A percentile compares a stretch with the other conserved stretches of the same genome.
These are phyloP conservation scores for Aspergillus arachidicola DNA, from an alignment of 2,329 filamentous ascomycete genomes.

Conservation along the genomic window DNA sequence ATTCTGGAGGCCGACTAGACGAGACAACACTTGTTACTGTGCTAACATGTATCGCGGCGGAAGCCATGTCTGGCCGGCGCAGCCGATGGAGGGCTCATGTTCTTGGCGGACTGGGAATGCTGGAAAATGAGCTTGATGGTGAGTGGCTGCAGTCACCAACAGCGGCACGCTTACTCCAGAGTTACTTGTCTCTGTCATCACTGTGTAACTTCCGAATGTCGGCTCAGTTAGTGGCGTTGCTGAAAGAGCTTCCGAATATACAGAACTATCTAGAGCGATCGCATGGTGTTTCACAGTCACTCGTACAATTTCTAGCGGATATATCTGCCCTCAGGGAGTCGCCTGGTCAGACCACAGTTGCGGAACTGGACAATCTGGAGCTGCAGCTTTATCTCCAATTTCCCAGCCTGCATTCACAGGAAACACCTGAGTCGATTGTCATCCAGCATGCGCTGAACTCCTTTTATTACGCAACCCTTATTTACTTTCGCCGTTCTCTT, in stretches of 20 bases:
- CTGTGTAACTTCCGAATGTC: constrained; percentile 32
- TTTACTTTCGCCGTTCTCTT: constrained; percentile 39
- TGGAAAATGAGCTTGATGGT: constrained; percentile 25
- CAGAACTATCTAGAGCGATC: constrained; percentile 31
- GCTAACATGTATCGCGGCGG: constrained; percentile 23
- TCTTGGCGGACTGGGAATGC: constrained; percentile 23
- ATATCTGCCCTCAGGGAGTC: constrained; percentile 31
- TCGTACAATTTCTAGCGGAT: constrained; percentile 28
- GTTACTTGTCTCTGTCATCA: constrained; percentile 32
- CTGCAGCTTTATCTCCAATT: constrained; percentile 32
- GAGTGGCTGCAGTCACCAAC: constrained; percentile 21
- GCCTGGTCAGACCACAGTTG: constrained; percentile 12
- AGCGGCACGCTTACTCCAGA: constrained; percentile 26
- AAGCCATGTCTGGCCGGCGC: constrained; percentile 30
- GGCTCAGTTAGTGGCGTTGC: constrained; percentile 21
- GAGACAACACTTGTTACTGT: constrained; percentile 23
- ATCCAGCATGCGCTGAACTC: constrained; percentile 34
- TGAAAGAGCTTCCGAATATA: constrained; percentile 22
- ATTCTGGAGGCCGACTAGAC: constrained; percentile 16
- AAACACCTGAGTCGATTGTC: constrained; percentile 18
- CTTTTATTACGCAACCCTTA: constrained; percentile 40
- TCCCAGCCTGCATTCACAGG: constrained; percentile 27
- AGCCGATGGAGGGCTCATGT: constrained; percentile 29
- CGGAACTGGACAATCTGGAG: constrained; percentile 34
- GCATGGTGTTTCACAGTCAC: constrained; percentile 30